These are phyloP conservation scores for Cutaneotrichosporon dermatis DNA, from an alignment of 1,284 basidiomycete species.

Conservation along the genomic window DNA sequence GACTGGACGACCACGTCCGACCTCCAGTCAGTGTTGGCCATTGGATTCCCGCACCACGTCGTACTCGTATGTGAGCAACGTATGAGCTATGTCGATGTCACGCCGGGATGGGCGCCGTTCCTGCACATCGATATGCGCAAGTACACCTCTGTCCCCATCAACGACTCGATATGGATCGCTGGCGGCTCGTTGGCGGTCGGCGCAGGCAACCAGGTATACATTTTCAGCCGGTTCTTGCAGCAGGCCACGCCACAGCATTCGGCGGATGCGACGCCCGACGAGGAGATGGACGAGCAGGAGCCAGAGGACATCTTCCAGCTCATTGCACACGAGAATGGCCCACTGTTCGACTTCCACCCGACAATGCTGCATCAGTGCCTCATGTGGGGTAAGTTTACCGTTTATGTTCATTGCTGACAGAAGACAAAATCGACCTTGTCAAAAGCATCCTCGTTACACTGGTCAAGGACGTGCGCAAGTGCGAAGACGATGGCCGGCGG, in stretches of 20 bases:
- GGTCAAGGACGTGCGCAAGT: constrained; percentile 47
- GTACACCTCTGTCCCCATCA: constrained; percentile 72
- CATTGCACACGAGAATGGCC: constrained; percentile 74
- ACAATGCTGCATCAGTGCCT: constrained; percentile 87
- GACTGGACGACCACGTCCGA: constrained; percentile 90
- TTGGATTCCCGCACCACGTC: constrained; percentile 71
- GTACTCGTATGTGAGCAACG: constrained; percentile 82
- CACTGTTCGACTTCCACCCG: constrained; percentile 81
- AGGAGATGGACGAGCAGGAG: constrained; percentile 22
- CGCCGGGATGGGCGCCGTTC: constrained; percentile 74
- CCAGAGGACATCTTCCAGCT: constrained; percentile 66
- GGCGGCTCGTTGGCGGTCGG: constrained; percentile 63
- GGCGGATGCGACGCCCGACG: constrained; percentile 42
- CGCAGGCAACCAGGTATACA: constrained; percentile 70
- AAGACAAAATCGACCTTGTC: constrained; percentile 76
- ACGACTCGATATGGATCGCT: constrained; percentile 80
- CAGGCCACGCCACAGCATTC: constrained; percentile 23
- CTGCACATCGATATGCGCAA: constrained; percentile 64
- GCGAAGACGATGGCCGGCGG: constrained; percentile 33
- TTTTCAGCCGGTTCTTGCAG: constrained; percentile 53
- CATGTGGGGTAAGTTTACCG: constrained; percentile 67
- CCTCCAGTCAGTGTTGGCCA: constrained; percentile 78
- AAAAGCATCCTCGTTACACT: constrained; percentile 73
- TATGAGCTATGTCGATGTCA: constrained; percentile 79
- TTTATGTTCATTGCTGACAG: background rate